Conservation (phyloP, 371 early-diverging fungal species). For the Smittium mucronatum region DNA sequence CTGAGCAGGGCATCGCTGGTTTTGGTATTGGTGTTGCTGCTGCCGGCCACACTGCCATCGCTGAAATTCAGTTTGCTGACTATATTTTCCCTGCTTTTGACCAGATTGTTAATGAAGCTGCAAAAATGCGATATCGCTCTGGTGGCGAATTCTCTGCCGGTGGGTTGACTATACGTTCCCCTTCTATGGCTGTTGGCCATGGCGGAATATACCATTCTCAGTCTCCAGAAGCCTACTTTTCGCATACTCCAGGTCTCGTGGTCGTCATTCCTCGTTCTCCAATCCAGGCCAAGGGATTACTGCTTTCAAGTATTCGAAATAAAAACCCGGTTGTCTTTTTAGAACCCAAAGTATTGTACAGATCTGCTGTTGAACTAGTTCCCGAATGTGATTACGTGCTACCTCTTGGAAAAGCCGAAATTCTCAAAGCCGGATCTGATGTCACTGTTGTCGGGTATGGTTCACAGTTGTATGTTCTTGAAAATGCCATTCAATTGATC, state of each 20-base stretch:
- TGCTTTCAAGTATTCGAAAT: slow-evolving; percentile 84
- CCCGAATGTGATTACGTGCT: slow-evolving; percentile 86
- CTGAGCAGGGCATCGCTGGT: slow-evolving; percentile 94
- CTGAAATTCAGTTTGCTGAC: slow-evolving; percentile 97
- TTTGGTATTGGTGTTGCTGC: slow-evolving; percentile 97
- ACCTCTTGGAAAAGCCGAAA: slow-evolving; percentile 88
- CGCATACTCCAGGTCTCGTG: slow-evolving; percentile 91
- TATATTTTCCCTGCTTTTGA: slow-evolving; percentile 97
- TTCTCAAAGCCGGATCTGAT: slow-evolving; percentile 78
- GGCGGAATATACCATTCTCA: slow-evolving; percentile 96
- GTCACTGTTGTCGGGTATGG: slow-evolving; percentile 91
- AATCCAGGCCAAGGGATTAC: slow-evolving; percentile 91
- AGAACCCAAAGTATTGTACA: slow-evolving; percentile 94
- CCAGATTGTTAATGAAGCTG: slow-evolving; percentile 97
- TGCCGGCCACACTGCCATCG: slow-evolving; percentile 91
- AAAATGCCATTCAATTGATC: slow-evolving; percentile 76
- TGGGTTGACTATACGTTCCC: slow-evolving; percentile 83
- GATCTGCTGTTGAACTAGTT: slow-evolving; percentile 92
- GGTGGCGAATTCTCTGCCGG: slow-evolving; percentile 87
- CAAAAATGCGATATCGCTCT: slow-evolving; percentile 92
- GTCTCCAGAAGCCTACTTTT: slow-evolving; percentile 89
- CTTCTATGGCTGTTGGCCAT: slow-evolving; percentile 93
- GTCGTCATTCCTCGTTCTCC: slow-evolving; percentile 89
- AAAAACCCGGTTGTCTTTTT: slow-evolving; percentile 90
- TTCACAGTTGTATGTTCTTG: slow-evolving; percentile 83